Evolutionary conservation across 108 stramenopile species (phyloP).

Genomic region (Cyclotella cryptica): DNA sequence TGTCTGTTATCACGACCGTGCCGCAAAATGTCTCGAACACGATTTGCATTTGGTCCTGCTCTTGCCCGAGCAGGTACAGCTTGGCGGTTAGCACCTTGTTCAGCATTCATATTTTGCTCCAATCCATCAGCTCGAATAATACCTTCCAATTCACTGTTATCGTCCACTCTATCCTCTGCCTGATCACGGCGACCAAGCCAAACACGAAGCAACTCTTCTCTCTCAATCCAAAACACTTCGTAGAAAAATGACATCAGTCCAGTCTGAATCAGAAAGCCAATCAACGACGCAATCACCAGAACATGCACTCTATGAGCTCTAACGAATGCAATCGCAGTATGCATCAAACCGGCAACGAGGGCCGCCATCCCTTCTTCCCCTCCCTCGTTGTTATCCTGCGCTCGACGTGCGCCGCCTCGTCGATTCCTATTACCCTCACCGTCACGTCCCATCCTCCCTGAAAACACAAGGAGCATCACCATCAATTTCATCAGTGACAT

Average conservation of each 20-base stretch:
- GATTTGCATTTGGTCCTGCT: slow-evolving; percentile 13
- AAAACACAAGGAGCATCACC: slow-evolving; percentile 42
- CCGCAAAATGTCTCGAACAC: neutral
- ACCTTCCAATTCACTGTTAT: neutral
- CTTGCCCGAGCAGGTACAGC: neutral
- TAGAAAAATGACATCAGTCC: slow-evolving; percentile 51
- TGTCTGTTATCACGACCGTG: neutral
- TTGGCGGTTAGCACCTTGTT: neutral
- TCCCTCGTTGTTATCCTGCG: slow-evolving; percentile 9
- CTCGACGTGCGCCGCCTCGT: neutral
- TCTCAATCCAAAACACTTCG: slow-evolving; percentile 49
- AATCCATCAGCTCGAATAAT: slow-evolving; percentile 6
- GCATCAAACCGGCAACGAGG: neutral
- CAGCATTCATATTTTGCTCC: neutral
- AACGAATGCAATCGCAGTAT: slow-evolving; percentile 20
- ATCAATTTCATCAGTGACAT: slow-evolving; percentile 38
- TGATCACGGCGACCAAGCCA: slow-evolving; percentile 29
- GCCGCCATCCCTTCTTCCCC: neutral
- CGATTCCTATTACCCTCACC: neutral
- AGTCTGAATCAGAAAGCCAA: slow-evolving; percentile 41
- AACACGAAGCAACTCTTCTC: slow-evolving; percentile 33
- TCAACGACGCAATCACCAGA: slow-evolving; percentile 30
- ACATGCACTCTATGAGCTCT: slow-evolving; percentile 30
- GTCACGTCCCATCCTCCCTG: slow-evolving; percentile 27
- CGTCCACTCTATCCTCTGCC: neutral